phyloP scores from a whole-genome alignment of 2,329 filamentous ascomycete species.

The Sarocladiaceae sp. region DNA sequence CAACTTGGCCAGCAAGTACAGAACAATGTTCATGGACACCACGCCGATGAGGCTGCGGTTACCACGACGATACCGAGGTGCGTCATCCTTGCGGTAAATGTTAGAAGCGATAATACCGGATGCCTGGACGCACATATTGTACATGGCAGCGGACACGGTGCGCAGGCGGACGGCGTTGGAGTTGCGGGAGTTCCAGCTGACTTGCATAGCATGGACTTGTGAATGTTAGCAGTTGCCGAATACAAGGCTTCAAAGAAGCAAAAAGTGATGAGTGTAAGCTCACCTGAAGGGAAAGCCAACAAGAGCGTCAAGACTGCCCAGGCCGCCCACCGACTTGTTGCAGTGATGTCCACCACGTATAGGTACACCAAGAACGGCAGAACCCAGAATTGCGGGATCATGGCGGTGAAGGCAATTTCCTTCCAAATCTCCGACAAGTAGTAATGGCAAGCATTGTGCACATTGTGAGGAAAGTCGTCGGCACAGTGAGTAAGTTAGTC shows the following conservation, averaged over 20 bases:
- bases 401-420: not conserved
- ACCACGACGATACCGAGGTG: conserved; percentile 28
- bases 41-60: conserved; percentile 52
- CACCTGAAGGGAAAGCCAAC: not conserved
- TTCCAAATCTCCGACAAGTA: conserved; percentile 3
- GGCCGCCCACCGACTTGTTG: not conserved
- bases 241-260: not conserved
- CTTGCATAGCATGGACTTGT: conserved; percentile 10
- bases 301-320: not conserved
- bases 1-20: conserved; percentile 24
- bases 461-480: conserved; percentile 41
- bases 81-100: conserved; percentile 29
- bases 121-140: conserved; percentile 51
- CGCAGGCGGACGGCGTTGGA: conserved; percentile 57
- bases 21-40: conserved; percentile 25
- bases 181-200: conserved; percentile 35
- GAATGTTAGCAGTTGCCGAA: not conserved
- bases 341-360: not conserved
- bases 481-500: conserved; percentile 32
- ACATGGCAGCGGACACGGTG: conserved; percentile 59
- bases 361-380: not conserved
- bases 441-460: conserved; percentile 1
- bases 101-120: conserved; percentile 37
- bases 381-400: not conserved
- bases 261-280: not conserved